Evolutionary conservation across 192 early-diverging fungal species (phyloP).

Genomic region (Thoreauomyces humboldtii): DNA sequence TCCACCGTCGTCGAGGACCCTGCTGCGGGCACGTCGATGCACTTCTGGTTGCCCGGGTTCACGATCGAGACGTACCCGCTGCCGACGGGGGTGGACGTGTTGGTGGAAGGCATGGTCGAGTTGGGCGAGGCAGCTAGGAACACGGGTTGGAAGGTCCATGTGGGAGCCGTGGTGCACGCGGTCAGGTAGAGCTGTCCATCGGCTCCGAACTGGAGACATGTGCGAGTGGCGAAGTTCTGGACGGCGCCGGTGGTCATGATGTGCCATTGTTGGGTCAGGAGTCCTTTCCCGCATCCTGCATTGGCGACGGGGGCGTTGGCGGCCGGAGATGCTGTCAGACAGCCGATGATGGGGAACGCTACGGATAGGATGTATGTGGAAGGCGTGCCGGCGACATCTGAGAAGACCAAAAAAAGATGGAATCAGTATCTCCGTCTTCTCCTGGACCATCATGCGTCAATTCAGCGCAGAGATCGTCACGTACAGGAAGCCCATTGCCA

Average conservation of each 20-base stretch:
- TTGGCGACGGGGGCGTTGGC: neutral
- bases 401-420: no score
- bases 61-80: neutral
- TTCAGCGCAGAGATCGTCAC: no score
- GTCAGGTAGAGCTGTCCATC: neutral
- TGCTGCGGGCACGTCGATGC: neutral
- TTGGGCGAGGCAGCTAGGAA: neutral
- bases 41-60: neutral
- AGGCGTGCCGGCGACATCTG: neutral
- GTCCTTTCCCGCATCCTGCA: neutral
- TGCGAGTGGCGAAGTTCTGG: neutral
- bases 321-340: neutral
- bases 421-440: no score
- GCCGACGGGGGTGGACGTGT: neutral
- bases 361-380: neutral
- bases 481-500: constrained; percentile 1
- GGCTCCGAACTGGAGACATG: neutral
- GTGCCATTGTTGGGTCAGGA: neutral
- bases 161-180: neutral
- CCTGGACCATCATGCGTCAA: no score
- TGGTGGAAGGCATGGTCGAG: neutral
- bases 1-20: neutral
- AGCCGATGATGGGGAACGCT: neutral
- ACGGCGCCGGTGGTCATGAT: neutral
- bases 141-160: constrained; percentile 2